These are phyloP conservation scores for Melaleuca alternifolia DNA, from an alignment of 345 rosid species.

Conservation along the genomic window DNA sequence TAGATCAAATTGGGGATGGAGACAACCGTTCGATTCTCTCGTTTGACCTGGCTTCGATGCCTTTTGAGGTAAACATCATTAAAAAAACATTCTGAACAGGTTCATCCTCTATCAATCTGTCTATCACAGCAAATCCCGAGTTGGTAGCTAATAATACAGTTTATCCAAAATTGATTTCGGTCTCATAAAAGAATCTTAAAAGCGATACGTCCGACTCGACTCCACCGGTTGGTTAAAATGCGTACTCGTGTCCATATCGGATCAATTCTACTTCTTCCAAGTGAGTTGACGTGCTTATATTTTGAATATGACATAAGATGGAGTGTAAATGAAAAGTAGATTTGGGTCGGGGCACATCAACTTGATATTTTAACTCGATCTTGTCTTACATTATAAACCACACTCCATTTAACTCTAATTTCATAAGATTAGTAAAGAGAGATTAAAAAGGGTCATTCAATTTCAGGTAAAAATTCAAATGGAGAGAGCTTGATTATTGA, in stretches of 20 bases:
- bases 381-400: too few relatives aligned
- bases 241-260: accelerated
- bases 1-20: background rate
- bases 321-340: too few relatives aligned
- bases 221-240: too few relatives aligned
- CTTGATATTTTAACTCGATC: too few relatives aligned
- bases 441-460: background rate
- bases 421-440: background rate
- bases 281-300: background rate
- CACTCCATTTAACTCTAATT: background rate
- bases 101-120: background rate
- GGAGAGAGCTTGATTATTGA: background rate
- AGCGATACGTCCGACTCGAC: too few relatives aligned
- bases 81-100: background rate
- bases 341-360: too few relatives aligned
- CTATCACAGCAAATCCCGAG: background rate
- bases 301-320: too few relatives aligned
- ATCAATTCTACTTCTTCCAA: background rate
- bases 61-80: background rate
- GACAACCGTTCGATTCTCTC: background rate
- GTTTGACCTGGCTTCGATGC: background rate
- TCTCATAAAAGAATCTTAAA: too few relatives aligned
- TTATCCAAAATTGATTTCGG: background rate
- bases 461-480: background rate
- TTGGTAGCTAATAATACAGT: background rate